These are phyloP conservation scores for Thraustochytrium sp. DNA, from an alignment of 352 stramenopile genomes.

Conservation along the genomic window DNA sequence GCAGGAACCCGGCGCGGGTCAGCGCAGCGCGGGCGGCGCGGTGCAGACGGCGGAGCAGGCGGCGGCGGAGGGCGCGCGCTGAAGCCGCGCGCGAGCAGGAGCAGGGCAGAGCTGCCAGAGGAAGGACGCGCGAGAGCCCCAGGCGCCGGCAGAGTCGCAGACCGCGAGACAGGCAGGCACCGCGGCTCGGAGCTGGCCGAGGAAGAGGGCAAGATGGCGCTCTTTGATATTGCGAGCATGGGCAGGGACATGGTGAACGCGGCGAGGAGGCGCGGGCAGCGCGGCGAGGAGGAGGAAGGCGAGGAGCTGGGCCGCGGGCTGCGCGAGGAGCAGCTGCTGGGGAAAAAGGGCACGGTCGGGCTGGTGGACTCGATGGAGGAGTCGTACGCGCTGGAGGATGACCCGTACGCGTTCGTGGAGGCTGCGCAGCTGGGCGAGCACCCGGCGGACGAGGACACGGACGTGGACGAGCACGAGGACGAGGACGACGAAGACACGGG, in stretches of 20 bases:
- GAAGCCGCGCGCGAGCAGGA: no score
- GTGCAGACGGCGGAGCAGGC: no score
- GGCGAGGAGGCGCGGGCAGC: background rate
- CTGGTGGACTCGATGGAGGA: background rate
- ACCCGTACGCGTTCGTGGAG: background rate
- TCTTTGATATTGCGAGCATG: conserved; percentile 32
- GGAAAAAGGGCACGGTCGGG: background rate
- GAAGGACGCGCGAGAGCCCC: no score
- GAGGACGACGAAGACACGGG: background rate
- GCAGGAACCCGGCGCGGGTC: no score
- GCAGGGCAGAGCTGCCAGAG: no score
- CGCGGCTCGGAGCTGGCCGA: no score
- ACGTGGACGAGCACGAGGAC: background rate
- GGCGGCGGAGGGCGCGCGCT: no score
- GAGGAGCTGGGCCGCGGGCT: background rate
- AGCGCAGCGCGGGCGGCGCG: no score
- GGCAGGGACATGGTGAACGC: background rate
- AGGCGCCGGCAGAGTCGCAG: no score
- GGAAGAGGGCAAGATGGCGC: conserved; percentile 37
- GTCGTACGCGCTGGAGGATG: background rate
- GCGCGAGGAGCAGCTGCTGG: background rate
- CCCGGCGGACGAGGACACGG: background rate
- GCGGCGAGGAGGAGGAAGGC: background rate
- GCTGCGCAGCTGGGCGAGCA: no score
- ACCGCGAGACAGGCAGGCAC: no score